Conservation (phyloP, 352 stramenopile species). For the Pythium biforme region DNA sequence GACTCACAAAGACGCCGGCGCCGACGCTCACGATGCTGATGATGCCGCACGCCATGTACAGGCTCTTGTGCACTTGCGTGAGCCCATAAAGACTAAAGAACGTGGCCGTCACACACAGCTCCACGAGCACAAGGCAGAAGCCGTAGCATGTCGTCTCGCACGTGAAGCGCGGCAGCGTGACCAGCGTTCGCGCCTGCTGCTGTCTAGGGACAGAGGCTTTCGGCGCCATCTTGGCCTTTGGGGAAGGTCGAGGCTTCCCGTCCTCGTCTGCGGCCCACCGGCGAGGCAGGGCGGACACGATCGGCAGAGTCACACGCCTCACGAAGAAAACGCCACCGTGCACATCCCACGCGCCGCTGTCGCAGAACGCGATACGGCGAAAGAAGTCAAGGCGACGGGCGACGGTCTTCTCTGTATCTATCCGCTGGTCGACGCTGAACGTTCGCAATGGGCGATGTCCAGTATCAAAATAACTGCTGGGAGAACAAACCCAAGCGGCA, state of each 20-base stretch:
- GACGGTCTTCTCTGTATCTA: too few species aligned
- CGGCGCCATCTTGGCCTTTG: constrained; percentile 3
- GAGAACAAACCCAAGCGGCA: neutral
- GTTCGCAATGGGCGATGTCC: neutral
- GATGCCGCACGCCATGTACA: constrained; percentile 37
- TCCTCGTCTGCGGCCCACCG: neutral
- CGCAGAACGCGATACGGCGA: neutral
- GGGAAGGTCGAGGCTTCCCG: neutral
- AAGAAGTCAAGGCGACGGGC: neutral
- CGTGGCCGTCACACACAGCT: constrained; percentile 34
- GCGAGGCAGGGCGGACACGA: neutral
- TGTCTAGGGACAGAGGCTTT: neutral
- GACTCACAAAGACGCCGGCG: constrained; percentile 47
- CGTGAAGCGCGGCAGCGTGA: constrained; percentile 42
- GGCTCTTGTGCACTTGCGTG: constrained; percentile 32
- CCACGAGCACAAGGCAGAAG: constrained; percentile 36
- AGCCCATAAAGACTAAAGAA: constrained; percentile 47
- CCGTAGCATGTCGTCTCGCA: constrained; percentile 48
- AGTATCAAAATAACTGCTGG: constrained; percentile 4
- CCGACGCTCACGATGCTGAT: constrained; percentile 41
- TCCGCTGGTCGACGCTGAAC: neutral
- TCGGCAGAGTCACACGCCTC: neutral
- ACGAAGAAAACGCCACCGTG: neutral
- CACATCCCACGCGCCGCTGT: constrained; percentile 4
- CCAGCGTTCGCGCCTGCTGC: constrained; percentile 15